A percentile compares a stretch with the other conserved stretches of the same genome.
phyloP scores from a whole-genome alignment of 2,329 filamentous ascomycete species.

The Aspergillus sp. region DNA sequence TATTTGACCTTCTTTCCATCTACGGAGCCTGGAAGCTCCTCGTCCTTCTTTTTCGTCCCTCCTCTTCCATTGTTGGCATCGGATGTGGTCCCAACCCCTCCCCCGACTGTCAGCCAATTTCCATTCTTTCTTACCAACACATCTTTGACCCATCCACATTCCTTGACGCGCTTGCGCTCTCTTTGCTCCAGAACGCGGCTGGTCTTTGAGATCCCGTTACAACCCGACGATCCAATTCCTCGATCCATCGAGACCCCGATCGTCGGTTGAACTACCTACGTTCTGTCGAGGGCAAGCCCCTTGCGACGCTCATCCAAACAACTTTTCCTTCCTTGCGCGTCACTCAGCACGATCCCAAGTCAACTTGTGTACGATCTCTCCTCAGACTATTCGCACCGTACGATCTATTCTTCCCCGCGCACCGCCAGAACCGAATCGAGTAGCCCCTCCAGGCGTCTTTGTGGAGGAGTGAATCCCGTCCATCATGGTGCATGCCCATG shows the following conservation, averaged over 20 bases:
- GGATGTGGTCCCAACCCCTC: conserved; percentile 14
- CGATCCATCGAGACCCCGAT: neutral
- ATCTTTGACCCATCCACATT: conserved; percentile 13
- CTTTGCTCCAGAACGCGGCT: conserved; percentile 10
- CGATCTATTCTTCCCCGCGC: no score
- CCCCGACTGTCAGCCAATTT: conserved; percentile 13
- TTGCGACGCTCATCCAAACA: neutral
- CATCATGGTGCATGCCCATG: conserved; percentile 32
- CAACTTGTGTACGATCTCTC: neutral
- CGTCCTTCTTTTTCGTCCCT: conserved; percentile 34
- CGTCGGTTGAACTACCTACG: neutral
- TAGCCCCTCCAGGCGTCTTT: neutral
- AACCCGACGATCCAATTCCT: neutral
- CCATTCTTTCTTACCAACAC: conserved; percentile 16
- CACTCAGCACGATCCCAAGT: neutral
- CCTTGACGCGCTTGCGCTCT: conserved; percentile 21
- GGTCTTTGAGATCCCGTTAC: neutral
- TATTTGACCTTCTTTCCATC: conserved; percentile 9
- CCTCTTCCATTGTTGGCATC: conserved; percentile 2
- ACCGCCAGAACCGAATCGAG: no score
- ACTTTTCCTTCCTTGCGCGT: neutral
- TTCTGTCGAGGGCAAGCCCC: neutral
- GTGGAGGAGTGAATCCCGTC: neutral
- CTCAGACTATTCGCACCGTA: neutral
- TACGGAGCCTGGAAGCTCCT: conserved; percentile 32